Base-by-base conservation (phyloP, 257 asterid species). In the Scutellaria barbata region DNA sequence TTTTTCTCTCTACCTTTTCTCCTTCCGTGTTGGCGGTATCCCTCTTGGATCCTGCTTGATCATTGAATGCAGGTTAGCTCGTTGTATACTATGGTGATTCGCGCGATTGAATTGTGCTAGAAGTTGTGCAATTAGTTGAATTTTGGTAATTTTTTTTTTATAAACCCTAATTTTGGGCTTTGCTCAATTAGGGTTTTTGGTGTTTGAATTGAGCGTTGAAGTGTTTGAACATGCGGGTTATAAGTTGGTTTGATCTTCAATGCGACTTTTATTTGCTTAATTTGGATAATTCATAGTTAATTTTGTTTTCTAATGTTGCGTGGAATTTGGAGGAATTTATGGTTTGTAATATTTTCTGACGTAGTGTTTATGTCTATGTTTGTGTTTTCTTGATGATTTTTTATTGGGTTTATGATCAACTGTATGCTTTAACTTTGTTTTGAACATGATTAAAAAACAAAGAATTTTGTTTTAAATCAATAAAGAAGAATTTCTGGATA, bases 151-250 rank as follows among this genome's bases (percentile, higher is more conserved):
- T 48, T 20, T 71, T 73, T 63, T 17, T 53, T 63, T 68, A 81
- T 81, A 86, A 88, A 82, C 95, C 92, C 87, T 82, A 84, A 80
- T 55, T 83, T 51, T 58, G 66, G 56, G 41, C 68, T 81, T 71
- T 65, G 83, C 18, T 79, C 18, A 51, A 80, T 77, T 85, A 79
- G 89, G 85, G 87, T 64, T 81, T 81, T 67, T 74, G 57, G 77
- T 72, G 48, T 65, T 53, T n/a, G 60, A 58, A 66, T 54, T 52
- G n/a, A 59, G 40, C 17, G 64, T 73, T 52, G 43, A 66, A 74
- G 79, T 78, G 77, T 17, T 74, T 42, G 64, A 16, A 35, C 71
- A 11, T 73, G 81, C 41, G 59, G 50, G 55, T 41, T 53, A 3
- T 41, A 64, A 48, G 72, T 45, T 53, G 53, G 54, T 33, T 73